Evolutionary conservation across 805 yeast species (phyloP).

Genomic region (Komagataella ulmi): DNA sequence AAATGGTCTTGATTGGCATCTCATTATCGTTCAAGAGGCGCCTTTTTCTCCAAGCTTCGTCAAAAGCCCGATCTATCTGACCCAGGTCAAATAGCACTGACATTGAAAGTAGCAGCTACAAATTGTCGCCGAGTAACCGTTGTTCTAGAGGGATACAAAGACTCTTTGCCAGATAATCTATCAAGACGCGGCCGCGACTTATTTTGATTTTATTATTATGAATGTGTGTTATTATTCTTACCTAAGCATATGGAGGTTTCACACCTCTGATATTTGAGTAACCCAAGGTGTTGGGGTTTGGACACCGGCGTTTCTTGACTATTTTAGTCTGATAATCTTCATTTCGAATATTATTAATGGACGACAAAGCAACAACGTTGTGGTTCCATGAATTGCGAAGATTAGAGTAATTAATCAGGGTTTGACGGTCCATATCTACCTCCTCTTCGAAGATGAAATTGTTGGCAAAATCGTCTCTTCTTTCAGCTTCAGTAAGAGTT

Average conservation of each 20-base stretch:
- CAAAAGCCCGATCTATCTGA: not conserved
- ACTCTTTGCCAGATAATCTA: not conserved
- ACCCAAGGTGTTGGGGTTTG: slow-evolving; percentile 35
- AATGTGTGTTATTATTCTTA: too few relatives aligned
- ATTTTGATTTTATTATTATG: too few relatives aligned
- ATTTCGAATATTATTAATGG: not conserved
- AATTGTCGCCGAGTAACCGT: not conserved
- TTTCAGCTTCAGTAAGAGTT: not conserved
- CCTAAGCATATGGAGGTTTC: slow-evolving; percentile 27
- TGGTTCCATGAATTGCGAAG: not conserved
- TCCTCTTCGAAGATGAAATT: slow-evolving; percentile 17
- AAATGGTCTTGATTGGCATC: not conserved
- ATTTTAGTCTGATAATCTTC: slow-evolving; percentile 16
- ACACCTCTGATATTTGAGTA: slow-evolving; percentile 28
- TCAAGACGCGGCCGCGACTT: not conserved
- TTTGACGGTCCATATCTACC: slow-evolving; percentile 20
- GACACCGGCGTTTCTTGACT: slow-evolving; percentile 26
- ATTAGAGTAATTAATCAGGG: slow-evolving; percentile 20
- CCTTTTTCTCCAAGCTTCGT: not conserved
- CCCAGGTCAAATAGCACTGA: not conserved
- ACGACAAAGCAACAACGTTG: not conserved
- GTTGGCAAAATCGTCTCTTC: slow-evolving; percentile 5
- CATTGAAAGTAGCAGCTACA: not conserved
- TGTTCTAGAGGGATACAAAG: not conserved
- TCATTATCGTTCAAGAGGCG: not conserved